Conservation (phyloP, 306 rosid genomes). For the Arachis hypogaea region DNA sequence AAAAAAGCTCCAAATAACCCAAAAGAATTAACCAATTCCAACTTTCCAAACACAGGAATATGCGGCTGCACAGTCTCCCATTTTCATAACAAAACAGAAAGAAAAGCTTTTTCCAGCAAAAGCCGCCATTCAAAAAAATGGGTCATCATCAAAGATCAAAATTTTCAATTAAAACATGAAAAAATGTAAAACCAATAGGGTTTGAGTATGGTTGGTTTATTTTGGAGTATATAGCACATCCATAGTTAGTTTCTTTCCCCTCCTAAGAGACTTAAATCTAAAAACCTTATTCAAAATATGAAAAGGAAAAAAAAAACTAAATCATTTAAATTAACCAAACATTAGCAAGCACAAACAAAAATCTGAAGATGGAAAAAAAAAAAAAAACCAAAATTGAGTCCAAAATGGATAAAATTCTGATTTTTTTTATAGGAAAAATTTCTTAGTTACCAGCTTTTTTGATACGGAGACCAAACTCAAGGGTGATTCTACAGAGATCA, state of each 20-base stretch:
- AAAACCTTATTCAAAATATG: too few relatives aligned
- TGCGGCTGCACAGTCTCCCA: background rate
- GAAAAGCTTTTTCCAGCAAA: background rate
- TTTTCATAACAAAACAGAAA: background rate
- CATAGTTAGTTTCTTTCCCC: too few relatives aligned
- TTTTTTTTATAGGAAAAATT: background rate
- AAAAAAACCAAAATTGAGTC: background rate
- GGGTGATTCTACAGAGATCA: constrained; percentile 70
- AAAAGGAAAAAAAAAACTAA: too few relatives aligned
- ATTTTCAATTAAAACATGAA: background rate
- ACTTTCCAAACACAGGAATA: background rate
- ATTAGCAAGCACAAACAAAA: too few relatives aligned
- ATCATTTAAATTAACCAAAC: too few relatives aligned
- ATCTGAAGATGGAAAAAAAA: background rate
- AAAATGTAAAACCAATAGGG: too few relatives aligned
- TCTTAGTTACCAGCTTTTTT: constrained; percentile 59
- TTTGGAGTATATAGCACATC: too few relatives aligned
- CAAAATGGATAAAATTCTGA: constrained; percentile 1
- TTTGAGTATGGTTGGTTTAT: too few relatives aligned
- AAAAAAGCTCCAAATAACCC: constrained; percentile 17
- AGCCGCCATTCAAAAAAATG: background rate
- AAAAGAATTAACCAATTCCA: background rate
- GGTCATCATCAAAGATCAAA: background rate
- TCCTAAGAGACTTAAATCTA: too few relatives aligned
- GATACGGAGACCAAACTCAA: constrained; percentile 73